These are phyloP conservation scores for Sistotremastrum suecicum DNA, from an alignment of 768 basidiomycete genomes.

Conservation along the genomic window DNA sequence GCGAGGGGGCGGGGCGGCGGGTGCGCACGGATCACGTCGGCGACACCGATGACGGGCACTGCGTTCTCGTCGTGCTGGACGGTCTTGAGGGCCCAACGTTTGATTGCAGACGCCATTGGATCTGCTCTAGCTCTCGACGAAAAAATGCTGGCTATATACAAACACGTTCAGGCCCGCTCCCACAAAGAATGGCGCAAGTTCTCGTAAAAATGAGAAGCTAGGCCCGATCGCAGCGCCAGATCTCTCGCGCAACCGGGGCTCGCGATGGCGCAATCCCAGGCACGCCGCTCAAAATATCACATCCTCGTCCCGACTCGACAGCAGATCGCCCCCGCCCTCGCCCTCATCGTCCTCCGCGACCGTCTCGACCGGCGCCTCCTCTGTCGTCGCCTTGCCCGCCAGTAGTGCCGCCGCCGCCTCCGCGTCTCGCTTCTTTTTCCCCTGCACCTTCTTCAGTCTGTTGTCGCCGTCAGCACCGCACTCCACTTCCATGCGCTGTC, in stretches of 20 bases:
- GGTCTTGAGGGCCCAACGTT: background rate
- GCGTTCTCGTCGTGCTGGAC: conserved; percentile 1
- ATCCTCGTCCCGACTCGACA: conserved; percentile 82
- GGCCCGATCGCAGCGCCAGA: no score
- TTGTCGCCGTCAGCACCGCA: conserved; percentile 19
- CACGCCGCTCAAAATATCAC: conserved; percentile 62
- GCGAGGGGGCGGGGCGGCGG: no score
- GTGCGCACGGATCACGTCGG: no score
- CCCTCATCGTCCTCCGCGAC: conserved; percentile 13
- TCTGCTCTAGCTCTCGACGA: no score
- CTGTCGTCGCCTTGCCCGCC: conserved; percentile 97
- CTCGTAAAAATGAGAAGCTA: no score
- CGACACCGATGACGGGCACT: conserved; percentile 3
- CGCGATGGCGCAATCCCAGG: no score
- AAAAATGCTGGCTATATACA: no score
- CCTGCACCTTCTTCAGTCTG: conserved; percentile 93
- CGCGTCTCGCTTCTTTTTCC: conserved; percentile 85
- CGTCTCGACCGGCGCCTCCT: conserved; percentile 49
- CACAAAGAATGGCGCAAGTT: no score
- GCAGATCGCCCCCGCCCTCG: conserved; percentile 40
- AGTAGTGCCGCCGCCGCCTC: conserved; percentile 45
- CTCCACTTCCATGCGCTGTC: conserved; percentile 2
- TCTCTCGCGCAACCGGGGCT: no score
- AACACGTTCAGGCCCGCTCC: no score
- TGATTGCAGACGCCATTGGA: background rate